Base-by-base conservation (phyloP, 345 rosid genomes). In the Mercurialis annua region DNA sequence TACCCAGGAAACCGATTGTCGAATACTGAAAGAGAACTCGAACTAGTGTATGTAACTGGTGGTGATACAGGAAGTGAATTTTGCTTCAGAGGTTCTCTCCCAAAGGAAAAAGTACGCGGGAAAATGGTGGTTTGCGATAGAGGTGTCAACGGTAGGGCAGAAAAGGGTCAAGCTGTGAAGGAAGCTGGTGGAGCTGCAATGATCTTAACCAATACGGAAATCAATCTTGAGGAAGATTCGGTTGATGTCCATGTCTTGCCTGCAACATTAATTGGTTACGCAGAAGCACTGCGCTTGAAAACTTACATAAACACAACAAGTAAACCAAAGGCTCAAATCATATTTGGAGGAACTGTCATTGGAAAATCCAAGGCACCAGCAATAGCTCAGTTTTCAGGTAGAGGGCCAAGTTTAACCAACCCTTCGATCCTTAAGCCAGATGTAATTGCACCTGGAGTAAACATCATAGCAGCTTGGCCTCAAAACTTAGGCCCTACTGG, bases 381-480 rank as follows among this genome's bases (percentile, higher is more conserved):
- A 5, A 96, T 93, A 52, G 98, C 97, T 46, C 92, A 71, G 76
- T 93, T 93, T 74, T 93, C 98, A 3, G 86, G 87, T n/a, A 78
- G 98, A 78, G 98, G 98, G 47, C 98, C 97, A 9, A 89, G 89
- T 77, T 72, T 87, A 64, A 83, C 78, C 1, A 83, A 89, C 70
- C 85, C 90, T 30, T 81, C 90, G 24, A 83, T 89, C 56, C 81
- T 93, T 68, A 93, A 93, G 76, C 98, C 98, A 27, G 97, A 90
- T 73, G 70, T 89, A 51, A 85, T 93, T 38, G 98, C 96, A 43
- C 98, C 97, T 0, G 98, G 98, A 23, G 97, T 93, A 49, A 93
- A 93, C 65, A 89, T 93, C 26, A 89, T 93, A 38, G 97, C 97
- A n/a, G 98, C 98, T 50, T 93, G 98, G 98, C 97, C 98, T 26